Evolutionary conservation across 495 filamentous ascomycete species (phyloP).

Genomic region (Penicillium tannophilum): DNA sequence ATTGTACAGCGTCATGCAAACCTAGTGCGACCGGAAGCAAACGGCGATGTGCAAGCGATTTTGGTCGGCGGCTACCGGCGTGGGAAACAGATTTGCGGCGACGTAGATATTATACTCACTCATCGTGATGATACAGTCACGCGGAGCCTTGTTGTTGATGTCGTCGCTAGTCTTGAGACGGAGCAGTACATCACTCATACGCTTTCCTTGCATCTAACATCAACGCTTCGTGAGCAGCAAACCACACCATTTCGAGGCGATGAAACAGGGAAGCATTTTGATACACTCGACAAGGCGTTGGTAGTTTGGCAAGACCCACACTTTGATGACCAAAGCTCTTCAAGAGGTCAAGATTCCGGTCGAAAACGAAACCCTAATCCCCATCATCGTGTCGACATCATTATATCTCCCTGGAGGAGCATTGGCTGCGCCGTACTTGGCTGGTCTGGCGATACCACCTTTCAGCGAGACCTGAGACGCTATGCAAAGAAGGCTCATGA

Average conservation of each 20-base stretch:
- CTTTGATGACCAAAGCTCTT: slow-evolving; percentile 27
- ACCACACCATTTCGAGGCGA: slow-evolving; percentile 58
- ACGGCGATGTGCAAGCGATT: slow-evolving; percentile 62
- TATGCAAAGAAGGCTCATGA: slow-evolving; percentile 72
- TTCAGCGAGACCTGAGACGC: slow-evolving; percentile 80
- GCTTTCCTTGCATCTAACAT: slow-evolving; percentile 64
- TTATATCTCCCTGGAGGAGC: slow-evolving; percentile 85
- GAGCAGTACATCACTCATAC: slow-evolving; percentile 80
- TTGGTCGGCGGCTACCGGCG: slow-evolving; percentile 86
- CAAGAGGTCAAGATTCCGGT: background rate
- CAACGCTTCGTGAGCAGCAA: slow-evolving; percentile 69
- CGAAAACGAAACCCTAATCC: slow-evolving; percentile 58
- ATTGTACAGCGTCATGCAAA: slow-evolving; percentile 65
- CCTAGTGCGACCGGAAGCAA: slow-evolving; percentile 40
- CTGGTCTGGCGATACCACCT: slow-evolving; percentile 88
- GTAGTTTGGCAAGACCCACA: slow-evolving; percentile 89
- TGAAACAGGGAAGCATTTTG: slow-evolving; percentile 54
- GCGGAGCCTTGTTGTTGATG: slow-evolving; percentile 60
- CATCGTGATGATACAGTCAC: slow-evolving; percentile 74
- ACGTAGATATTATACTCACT: slow-evolving; percentile 84
- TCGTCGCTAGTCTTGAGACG: slow-evolving; percentile 70
- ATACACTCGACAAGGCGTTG: slow-evolving; percentile 86
- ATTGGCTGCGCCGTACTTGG: slow-evolving; percentile 85
- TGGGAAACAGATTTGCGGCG: slow-evolving; percentile 72
- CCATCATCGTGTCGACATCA: slow-evolving; percentile 91